Conservation (phyloP, 2,329 filamentous ascomycete species). For the Alternaria sp. region DNA sequence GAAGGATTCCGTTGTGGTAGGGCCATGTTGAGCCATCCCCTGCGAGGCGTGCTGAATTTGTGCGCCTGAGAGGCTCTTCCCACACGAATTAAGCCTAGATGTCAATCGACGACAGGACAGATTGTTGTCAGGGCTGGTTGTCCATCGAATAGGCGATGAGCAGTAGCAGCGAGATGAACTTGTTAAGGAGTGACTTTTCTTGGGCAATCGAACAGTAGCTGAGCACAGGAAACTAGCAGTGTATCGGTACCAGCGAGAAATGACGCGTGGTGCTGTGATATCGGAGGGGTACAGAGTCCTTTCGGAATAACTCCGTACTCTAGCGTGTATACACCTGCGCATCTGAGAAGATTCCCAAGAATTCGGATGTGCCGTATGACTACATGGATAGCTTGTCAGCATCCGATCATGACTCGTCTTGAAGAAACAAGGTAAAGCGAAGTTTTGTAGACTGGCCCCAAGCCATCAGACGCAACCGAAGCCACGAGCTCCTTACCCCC, state of each 20-base stretch:
- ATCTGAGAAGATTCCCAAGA: neutral
- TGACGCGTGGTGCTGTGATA: neutral
- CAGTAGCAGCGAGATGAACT: neutral
- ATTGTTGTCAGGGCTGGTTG: neutral
- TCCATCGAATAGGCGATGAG: neutral
- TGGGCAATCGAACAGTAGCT: neutral
- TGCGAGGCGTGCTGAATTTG: neutral
- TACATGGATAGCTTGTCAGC: neutral
- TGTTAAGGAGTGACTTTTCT: neutral
- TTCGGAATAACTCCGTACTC: neutral
- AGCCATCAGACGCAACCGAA: neutral
- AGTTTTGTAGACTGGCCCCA: neutral
- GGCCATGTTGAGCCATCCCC: neutral
- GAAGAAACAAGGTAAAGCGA: neutral
- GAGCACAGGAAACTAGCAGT: neutral
- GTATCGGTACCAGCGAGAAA: neutral
- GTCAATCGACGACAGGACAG: neutral
- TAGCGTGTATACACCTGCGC: neutral
- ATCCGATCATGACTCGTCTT: neutral
- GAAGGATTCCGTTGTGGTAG: neutral
- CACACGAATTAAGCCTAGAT: neutral
- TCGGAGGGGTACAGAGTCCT: neutral
- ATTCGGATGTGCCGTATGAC: neutral
- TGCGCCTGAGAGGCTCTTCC: neutral
- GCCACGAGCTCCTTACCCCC: neutral